Evolutionary conservation across 2,329 filamentous ascomycete genomes (phyloP).

Genomic region (Epichloe baconii): DNA sequence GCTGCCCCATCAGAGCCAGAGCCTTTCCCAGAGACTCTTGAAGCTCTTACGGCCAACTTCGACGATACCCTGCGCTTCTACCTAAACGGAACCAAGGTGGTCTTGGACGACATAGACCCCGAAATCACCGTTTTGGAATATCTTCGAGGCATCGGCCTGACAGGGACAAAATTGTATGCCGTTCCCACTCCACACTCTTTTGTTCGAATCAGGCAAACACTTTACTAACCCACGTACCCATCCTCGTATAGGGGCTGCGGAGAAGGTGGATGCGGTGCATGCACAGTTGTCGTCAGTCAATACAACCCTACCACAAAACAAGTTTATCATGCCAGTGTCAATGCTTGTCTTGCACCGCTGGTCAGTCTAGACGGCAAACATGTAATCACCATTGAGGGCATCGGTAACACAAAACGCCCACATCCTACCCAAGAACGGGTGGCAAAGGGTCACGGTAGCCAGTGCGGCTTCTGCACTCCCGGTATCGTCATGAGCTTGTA

Average conservation of each 20-base stretch:
- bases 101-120: conserved; percentile 76
- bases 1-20: conserved; percentile 38
- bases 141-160: conserved; percentile 79
- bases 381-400: conserved; percentile 94
- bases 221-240: neutral
- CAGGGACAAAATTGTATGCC: conserved; percentile 73
- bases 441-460: conserved; percentile 80
- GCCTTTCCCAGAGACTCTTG: conserved; percentile 19
- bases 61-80: conserved; percentile 87
- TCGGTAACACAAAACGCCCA: conserved; percentile 74
- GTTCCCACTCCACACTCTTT: neutral
- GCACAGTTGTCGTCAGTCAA: conserved; percentile 89
- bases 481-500: conserved; percentile 98
- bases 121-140: conserved; percentile 90
- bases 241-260: conserved; percentile 55
- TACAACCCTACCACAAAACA: conserved; percentile 83
- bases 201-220: neutral
- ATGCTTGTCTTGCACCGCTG: conserved; percentile 86
- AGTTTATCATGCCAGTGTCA: conserved; percentile 93
- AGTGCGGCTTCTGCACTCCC: conserved; percentile 90
- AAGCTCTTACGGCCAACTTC: conserved; percentile 55
- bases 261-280: conserved; percentile 92
- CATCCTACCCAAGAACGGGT: conserved; percentile 87
- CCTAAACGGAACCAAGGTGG: conserved; percentile 83
- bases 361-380: conserved; percentile 94